Base-by-base conservation (phyloP, 2,329 filamentous ascomycete species). In the Hypomyces rosellus region DNA sequence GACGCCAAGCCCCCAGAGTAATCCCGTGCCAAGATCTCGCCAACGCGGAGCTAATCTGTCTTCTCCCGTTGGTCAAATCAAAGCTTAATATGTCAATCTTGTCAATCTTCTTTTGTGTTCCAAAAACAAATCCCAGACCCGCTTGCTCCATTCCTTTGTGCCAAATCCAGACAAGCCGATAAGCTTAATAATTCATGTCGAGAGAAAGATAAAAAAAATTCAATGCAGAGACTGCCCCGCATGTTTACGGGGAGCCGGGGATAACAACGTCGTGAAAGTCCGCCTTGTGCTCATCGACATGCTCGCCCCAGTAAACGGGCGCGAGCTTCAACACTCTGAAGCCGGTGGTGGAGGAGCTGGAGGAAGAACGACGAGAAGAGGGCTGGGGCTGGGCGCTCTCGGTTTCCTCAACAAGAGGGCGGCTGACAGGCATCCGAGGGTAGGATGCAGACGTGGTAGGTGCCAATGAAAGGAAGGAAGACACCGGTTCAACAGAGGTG, bases 281-380 rank as follows among this genome's bases (percentile, higher is more conserved):
- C 42, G 69, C 72, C 69, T 78, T 74, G 70, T 79, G 70, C 49
- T 76, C 77, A 54, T 73, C 78, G 18, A 69, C 68, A 65, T 81
- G 77, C 71, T 79, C 80, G 57, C 81, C 81, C 67, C 74, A 82
- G 74, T 84, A 79, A 52, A 84, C 80, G 34, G 81, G 81, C 20
- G 78, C 78, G 51, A 85, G 78, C 72, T 82, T 84, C 58, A 85
- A 75, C 65, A 85, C 78, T 52, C 74, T 73, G 57, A 70, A 68
- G 55, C 70, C 64, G 50, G 57, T 61, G 58, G 50, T 54, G 60
- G 65, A 78, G 55, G 75, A 64, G 64, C 75, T 79, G 51, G 77
- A 80, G 55, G 74, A 80, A 55, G 74, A 77, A 64, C 80, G 78
- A 63, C 78, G 74, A 58, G 62, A 63, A 39, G 54, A 43, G 16